phyloP scores from a whole-genome alignment of 345 rosid species.

The Viola odorata region DNA sequence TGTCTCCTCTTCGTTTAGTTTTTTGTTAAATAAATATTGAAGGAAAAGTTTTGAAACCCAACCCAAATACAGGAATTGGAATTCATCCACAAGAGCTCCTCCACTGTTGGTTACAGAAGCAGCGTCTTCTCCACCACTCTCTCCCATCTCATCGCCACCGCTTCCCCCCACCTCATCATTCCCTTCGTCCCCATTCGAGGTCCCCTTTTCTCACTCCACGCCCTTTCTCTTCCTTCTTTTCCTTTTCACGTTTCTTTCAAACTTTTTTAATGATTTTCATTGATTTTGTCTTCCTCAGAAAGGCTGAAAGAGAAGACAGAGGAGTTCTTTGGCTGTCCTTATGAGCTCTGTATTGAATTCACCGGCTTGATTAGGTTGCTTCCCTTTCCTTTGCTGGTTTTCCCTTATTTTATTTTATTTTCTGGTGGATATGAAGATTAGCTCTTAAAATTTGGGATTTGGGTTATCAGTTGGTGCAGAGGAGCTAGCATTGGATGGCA shows the following conservation, averaged over 20 bases:
- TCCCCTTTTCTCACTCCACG: neutral
- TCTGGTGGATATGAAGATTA: neutral
- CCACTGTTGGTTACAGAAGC: slow-evolving; percentile 80
- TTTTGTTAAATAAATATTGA: neutral
- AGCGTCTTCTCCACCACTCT: slow-evolving; percentile 89
- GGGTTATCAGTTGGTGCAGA: slow-evolving; percentile 60
- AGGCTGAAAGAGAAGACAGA: slow-evolving; percentile 75
- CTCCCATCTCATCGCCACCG: slow-evolving; percentile 81
- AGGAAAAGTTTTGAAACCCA: neutral
- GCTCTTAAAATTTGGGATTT: neutral
- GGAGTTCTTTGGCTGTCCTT: slow-evolving; percentile 72
- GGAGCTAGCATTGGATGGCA: slow-evolving; percentile 99
- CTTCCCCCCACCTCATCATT: slow-evolving; percentile 56
- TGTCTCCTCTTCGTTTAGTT: neutral
- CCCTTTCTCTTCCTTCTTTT: neutral
- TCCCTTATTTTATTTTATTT: neutral
- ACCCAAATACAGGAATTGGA: slow-evolving; percentile 50
- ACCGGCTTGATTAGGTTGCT: slow-evolving; percentile 76
- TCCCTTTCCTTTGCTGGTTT: neutral
- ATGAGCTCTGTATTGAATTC: slow-evolving; percentile 76
- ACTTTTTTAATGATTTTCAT: neutral
- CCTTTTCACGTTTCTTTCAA: neutral
- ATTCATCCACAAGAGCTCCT: slow-evolving; percentile 77
- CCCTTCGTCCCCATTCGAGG: slow-evolving; percentile 84
- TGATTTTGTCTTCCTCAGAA: slow-evolving; percentile 35